Percentiles rank a stretch among this genome's conserved stretches.
These are phyloP conservation scores for Ustilago tritici DNA, from an alignment of 1,284 basidiomycete genomes.

Conservation along the genomic window DNA sequence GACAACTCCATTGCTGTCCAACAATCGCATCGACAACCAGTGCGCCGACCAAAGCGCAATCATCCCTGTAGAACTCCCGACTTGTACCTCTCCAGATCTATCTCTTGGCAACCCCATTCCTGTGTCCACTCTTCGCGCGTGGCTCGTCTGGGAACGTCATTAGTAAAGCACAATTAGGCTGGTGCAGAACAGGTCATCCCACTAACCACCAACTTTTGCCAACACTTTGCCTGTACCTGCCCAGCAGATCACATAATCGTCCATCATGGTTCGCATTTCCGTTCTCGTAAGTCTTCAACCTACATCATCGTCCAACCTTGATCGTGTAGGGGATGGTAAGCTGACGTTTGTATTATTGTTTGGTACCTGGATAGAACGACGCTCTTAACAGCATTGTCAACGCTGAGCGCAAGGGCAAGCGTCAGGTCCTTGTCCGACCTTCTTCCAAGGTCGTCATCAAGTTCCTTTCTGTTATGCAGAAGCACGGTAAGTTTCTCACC, in stretches of 20 bases:
- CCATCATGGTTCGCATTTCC: slow-evolving; percentile 68
- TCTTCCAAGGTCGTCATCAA: slow-evolving; percentile 70
- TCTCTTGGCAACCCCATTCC: slow-evolving; percentile 43
- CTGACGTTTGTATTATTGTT: slow-evolving; percentile 3
- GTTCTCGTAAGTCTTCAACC: slow-evolving; percentile 65
- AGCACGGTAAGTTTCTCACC: slow-evolving; percentile 67
- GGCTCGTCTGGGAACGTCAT: slow-evolving; percentile 47
- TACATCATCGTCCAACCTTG: not conserved
- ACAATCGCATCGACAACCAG: not conserved
- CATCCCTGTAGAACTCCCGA: slow-evolving; percentile 9
- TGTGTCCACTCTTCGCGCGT: slow-evolving; percentile 16
- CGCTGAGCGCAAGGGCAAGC: slow-evolving; percentile 70
- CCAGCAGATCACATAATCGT: slow-evolving; percentile 61
- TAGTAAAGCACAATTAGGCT: slow-evolving; percentile 35
- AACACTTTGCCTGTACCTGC: slow-evolving; percentile 50
- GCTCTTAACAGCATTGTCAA: slow-evolving; percentile 70
- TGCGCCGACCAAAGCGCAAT: slow-evolving; percentile 11
- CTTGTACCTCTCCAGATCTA: slow-evolving; percentile 56
- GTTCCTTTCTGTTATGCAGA: slow-evolving; percentile 70
- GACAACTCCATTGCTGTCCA: not conserved
- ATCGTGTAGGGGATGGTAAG: not conserved
- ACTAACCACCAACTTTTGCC: slow-evolving; percentile 24
- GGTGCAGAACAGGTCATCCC: slow-evolving; percentile 56
- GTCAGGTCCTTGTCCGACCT: slow-evolving; percentile 69
- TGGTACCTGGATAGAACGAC: slow-evolving; percentile 57